phyloP scores from a whole-genome alignment of 305 asterid genomes.

The Fraxinus dipetala region DNA sequence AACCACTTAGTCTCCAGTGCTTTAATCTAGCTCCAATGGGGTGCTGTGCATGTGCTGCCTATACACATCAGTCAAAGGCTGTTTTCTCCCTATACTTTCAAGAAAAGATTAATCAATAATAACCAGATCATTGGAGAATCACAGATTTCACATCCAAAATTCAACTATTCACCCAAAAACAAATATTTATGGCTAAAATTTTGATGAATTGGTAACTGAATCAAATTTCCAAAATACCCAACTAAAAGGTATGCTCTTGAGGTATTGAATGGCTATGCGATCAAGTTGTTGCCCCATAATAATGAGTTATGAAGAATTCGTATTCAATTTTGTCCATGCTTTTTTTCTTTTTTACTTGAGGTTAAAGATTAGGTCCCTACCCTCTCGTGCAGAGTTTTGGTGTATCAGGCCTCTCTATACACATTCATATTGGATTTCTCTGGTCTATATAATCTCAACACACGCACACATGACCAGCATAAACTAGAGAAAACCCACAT shows the following conservation, averaged over 20 bases:
- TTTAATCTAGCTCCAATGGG: slow-evolving; percentile 31
- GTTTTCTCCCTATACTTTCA: slow-evolving; percentile 19
- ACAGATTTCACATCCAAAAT: slow-evolving; percentile 28
- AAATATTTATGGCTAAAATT: neutral
- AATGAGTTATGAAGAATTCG: slow-evolving; percentile 10
- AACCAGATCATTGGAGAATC: slow-evolving; percentile 40
- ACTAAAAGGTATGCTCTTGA: slow-evolving; percentile 10
- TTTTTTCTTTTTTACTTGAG: slow-evolving; percentile 30
- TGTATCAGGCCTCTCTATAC: slow-evolving; percentile 53
- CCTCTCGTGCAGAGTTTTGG: slow-evolving; percentile 52
- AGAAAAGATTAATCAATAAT: slow-evolving; percentile 23
- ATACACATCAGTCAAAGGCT: slow-evolving; percentile 26
- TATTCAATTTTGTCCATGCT: slow-evolving; percentile 6
- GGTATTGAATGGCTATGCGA: slow-evolving; percentile 12
- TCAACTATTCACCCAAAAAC: slow-evolving; percentile 13
- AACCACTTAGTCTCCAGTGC: slow-evolving; percentile 41
- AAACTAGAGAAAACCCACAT: slow-evolving; percentile 43
- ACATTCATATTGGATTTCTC: slow-evolving; percentile 33
- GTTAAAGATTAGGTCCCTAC: slow-evolving; percentile 39
- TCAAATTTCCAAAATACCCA: neutral
- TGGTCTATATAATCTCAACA: slow-evolving; percentile 79
- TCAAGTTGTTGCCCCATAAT: neutral
- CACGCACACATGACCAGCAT: slow-evolving; percentile 55
- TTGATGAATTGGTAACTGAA: slow-evolving; percentile 18
- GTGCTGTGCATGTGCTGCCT: slow-evolving; percentile 80